Evolutionary conservation across 352 stramenopile species (phyloP).

Genomic region (Pythium phragmitis): DNA sequence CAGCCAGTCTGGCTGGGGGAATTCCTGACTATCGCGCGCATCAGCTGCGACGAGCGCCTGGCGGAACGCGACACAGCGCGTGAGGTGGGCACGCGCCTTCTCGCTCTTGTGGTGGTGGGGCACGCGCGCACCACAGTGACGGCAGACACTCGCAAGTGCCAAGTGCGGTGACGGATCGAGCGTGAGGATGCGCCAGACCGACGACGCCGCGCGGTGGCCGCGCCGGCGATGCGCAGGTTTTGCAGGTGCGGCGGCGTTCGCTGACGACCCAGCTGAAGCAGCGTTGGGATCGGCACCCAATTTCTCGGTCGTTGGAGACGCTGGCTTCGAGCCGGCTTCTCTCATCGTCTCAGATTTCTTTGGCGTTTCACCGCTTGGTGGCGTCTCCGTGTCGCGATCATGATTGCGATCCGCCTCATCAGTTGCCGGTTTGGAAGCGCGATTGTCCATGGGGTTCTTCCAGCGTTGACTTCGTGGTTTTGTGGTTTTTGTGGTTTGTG

Average conservation of each 20-base stretch:
- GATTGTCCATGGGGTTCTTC: slow-evolving; percentile 2
- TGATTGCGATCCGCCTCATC: not conserved
- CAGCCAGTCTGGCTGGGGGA: slow-evolving; percentile 17
- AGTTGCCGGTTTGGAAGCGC: not conserved
- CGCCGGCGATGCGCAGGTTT: slow-evolving; percentile 12
- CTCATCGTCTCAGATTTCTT: not conserved
- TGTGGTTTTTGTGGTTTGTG: slow-evolving; percentile 1
- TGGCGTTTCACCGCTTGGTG: not conserved
- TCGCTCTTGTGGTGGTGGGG: slow-evolving; percentile 42
- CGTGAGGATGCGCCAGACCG: slow-evolving; percentile 32
- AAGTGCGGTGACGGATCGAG: slow-evolving; percentile 27
- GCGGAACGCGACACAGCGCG: slow-evolving; percentile 27
- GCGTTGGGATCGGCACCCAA: not conserved
- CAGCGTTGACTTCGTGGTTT: not conserved
- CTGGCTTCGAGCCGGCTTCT: not conserved
- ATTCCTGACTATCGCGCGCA: not conserved
- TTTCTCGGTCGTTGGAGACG: not conserved
- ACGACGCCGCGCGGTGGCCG: slow-evolving; percentile 30
- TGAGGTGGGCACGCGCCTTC: slow-evolving; percentile 34
- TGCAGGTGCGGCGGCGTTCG: not conserved
- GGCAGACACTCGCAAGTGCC: slow-evolving; percentile 20
- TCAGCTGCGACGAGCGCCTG: not conserved
- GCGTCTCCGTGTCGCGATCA: not conserved
- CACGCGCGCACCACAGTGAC: slow-evolving; percentile 26
- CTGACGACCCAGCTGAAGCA: not conserved